Evolutionary conservation across 108 stramenopile genomes (phyloP), one percentile per base, ranked within the genome.

Genomic region (Pseudonitzschia multistriata): DNA sequence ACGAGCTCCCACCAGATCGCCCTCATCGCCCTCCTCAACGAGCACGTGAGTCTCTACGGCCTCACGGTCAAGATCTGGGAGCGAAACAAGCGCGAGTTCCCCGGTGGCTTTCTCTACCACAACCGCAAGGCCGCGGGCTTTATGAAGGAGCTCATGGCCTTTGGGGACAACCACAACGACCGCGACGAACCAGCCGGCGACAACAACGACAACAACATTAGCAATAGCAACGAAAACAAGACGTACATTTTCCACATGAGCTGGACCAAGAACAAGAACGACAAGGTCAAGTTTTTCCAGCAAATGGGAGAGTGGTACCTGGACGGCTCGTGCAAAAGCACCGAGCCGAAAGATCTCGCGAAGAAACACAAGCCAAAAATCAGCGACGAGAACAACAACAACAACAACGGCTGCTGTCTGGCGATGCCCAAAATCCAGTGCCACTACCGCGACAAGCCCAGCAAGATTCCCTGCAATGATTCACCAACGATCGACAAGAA

Each of bases 251-350:
- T 82, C 49, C 81, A 82, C 62, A 82, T 82, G 81, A 67, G 64
- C 35, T 70, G 67, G 73, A 96, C 96, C 5, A 21, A 13, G 66
- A 77, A 86, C 78, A 92, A 89, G 68, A 82, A 81, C 34, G 81
- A 96, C 66, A 96, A 96, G 73, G 37, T 91, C 1, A 55, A 67
- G 6, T 91, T 78, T 64, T 80, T 88, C 21, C 66, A 79, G 42
- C 89, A 93, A 73, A 86, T 92, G 83, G 87, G 90, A 4, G 85
- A 85, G 62, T 92, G 86, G 86, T 84, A 83, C 60, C 59, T 86
- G 28, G 45, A 79, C 24, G 88, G 87, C 21, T 22, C 53, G 22
- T 92, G 90, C 65, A 29, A 28, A 3, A 21, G 61, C 5, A 39
- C 33, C 61, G 36, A 37, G 61, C 61, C 5, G 54, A 27, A 55